phyloP scores from a whole-genome alignment of 768 basidiomycete species.

The Mycena leptocephala region DNA sequence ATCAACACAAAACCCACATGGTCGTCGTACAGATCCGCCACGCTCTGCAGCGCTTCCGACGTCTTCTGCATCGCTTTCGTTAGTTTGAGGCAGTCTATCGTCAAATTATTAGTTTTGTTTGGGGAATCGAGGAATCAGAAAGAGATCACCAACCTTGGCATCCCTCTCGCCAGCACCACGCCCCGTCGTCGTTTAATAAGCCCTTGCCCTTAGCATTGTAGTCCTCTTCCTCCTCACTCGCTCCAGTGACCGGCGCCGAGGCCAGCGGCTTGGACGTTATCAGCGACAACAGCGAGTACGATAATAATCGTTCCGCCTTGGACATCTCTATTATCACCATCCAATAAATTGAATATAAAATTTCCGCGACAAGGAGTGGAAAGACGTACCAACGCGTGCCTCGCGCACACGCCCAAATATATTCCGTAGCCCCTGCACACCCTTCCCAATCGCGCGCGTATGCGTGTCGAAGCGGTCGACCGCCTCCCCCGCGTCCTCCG shows the following conservation, averaged over 20 bases:
- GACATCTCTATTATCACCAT: no score
- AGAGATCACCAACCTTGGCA: constrained; percentile 69
- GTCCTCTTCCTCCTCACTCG: constrained; percentile 66
- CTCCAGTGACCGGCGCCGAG: constrained; percentile 62
- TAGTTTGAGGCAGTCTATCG: constrained; percentile 79
- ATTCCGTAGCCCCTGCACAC: constrained; percentile 77
- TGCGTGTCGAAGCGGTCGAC: constrained; percentile 78
- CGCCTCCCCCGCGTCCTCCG: constrained; percentile 75
- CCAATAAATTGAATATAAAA: no score
- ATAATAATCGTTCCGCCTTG: constrained; percentile 57
- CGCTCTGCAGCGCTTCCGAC: constrained; percentile 79
- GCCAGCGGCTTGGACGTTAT: constrained; percentile 80
- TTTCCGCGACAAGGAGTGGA: not conserved
- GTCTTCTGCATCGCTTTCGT: constrained; percentile 87
- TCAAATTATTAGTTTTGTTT: not conserved
- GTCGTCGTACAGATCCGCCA: constrained; percentile 86
- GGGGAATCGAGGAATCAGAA: no score
- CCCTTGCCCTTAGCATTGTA: constrained; percentile 63
- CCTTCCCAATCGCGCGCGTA: constrained; percentile 75
- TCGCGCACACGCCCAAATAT: constrained; percentile 77
- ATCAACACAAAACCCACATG: constrained; percentile 66
- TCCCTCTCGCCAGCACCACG: constrained; percentile 91
- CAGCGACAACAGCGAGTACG: constrained; percentile 81
- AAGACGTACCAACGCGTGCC: constrained; percentile 73
- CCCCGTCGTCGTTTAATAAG: constrained; percentile 78